Percentiles rank a stretch among this genome's conserved stretches.
Conservation (phyloP, 2,329 filamentous ascomycete genomes). For the Triangularia verruculosa region DNA sequence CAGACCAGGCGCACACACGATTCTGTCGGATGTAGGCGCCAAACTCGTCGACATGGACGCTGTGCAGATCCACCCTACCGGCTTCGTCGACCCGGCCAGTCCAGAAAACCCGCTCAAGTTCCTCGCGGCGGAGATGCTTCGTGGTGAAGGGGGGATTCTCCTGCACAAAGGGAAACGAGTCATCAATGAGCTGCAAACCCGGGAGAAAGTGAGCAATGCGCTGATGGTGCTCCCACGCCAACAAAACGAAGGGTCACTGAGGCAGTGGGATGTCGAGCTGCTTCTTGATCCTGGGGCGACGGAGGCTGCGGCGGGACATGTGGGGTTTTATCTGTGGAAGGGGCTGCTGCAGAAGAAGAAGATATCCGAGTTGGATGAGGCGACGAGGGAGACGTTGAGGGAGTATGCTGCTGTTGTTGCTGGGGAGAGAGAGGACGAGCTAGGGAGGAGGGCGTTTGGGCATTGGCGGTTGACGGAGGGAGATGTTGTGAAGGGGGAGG, state of each 20-base stretch:
- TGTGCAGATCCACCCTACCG: conserved; percentile 64
- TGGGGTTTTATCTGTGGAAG: conserved; percentile 64
- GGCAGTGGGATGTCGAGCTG: conserved; percentile 58
- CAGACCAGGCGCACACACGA: conserved; percentile 49
- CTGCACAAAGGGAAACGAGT: conserved; percentile 51
- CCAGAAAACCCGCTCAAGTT: conserved; percentile 52
- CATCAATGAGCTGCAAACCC: conserved; percentile 60
- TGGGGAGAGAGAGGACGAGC: conserved; percentile 39
- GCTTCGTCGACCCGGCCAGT: conserved; percentile 56
- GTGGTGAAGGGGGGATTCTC: conserved; percentile 61
- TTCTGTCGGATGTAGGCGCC: conserved; percentile 41
- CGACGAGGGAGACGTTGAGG: conserved; percentile 43
- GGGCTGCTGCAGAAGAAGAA: conserved; percentile 56
- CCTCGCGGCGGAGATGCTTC: conserved; percentile 60
- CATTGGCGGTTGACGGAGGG: conserved; percentile 51
- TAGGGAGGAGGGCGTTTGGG: conserved; percentile 52
- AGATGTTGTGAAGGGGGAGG: conserved; percentile 42
- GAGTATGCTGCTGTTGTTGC: conserved; percentile 47
- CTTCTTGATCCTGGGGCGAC: conserved; percentile 59
- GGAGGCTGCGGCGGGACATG: conserved; percentile 50
- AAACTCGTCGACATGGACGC: conserved; percentile 50
- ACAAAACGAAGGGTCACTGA: conserved; percentile 29
- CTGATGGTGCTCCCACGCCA: conserved; percentile 44
- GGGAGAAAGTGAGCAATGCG: conserved; percentile 53
- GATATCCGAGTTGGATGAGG: conserved; percentile 45